Conservation (phyloP, 2,329 filamentous ascomycete species). For the Hypoxylon sp. region DNA sequence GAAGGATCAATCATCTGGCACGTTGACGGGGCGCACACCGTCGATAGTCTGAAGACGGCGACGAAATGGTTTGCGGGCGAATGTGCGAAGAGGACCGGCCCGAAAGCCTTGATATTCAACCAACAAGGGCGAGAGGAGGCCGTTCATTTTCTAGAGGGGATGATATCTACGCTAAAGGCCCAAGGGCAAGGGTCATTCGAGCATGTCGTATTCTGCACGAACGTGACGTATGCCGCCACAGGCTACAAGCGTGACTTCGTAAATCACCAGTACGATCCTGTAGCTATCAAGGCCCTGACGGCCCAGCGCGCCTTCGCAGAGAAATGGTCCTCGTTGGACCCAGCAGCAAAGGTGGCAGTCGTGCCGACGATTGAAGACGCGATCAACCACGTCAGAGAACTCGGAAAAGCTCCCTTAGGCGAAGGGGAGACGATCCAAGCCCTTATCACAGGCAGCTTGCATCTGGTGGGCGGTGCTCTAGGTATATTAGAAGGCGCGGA, state of each 20-base stretch:
- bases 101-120: constrained; percentile 84
- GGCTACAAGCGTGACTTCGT: constrained; percentile 72
- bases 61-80: constrained; percentile 83
- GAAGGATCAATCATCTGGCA: constrained; percentile 80
- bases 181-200: constrained; percentile 67
- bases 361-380: constrained; percentile 70
- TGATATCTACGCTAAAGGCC: constrained; percentile 58
- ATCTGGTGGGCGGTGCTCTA: constrained; percentile 71
- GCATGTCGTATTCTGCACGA: constrained; percentile 86
- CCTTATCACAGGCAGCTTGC: constrained; percentile 74
- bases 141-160: constrained; percentile 66
- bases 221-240: constrained; percentile 70
- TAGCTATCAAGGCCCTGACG: constrained; percentile 66
- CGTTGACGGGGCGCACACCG: constrained; percentile 93
- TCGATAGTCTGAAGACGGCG: constrained; percentile 87
- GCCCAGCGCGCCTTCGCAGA: constrained; percentile 68
- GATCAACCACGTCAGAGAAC: constrained; percentile 61
- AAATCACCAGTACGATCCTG: constrained; percentile 67
- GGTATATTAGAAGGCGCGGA: constrained; percentile 64
- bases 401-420: constrained; percentile 51
- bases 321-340: constrained; percentile 65
- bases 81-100: constrained; percentile 48
- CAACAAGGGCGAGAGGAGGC: constrained; percentile 75
- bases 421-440: constrained; percentile 60
- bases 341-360: constrained; percentile 61